Conservation (phyloP, 257 asterid genomes). For the Parsonsia alboflavescens region DNA sequence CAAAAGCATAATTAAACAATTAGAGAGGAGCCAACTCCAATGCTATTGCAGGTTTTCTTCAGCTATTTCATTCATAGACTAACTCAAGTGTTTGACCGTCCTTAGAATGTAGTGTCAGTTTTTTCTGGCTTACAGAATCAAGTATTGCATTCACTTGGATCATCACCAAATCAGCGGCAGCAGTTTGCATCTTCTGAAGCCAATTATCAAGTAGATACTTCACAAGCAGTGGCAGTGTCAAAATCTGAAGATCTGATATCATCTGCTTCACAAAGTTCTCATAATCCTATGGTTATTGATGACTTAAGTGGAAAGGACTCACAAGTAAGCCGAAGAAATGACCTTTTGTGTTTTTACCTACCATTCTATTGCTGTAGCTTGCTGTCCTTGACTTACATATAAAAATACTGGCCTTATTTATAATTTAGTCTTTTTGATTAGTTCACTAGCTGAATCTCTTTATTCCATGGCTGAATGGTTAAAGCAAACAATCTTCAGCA, state of each 20-base stretch:
- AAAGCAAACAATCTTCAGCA: too few species aligned
- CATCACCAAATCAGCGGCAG: slow-evolving; percentile 16
- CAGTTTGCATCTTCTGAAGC: slow-evolving; percentile 7
- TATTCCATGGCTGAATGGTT: too few species aligned
- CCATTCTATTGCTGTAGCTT: background rate
- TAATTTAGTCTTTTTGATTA: background rate
- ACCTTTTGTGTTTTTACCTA: background rate
- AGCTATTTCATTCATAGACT: background rate
- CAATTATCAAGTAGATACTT: slow-evolving; percentile 2
- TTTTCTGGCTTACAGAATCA: background rate
- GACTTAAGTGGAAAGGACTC: slow-evolving; percentile 16
- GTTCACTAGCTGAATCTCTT: too few species aligned
- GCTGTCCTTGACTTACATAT: slow-evolving; percentile 7
- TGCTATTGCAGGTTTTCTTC: background rate
- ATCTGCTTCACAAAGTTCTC: slow-evolving; percentile 10
- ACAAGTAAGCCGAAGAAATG: slow-evolving; percentile 24
- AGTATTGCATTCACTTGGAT: background rate
- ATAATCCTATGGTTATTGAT: slow-evolving; percentile 11
- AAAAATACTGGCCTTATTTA: background rate
- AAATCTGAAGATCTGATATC: slow-evolving; percentile 15
- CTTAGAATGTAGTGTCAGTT: background rate
- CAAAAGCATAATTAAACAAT: background rate
- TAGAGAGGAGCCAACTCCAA: background rate
- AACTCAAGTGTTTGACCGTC: background rate
- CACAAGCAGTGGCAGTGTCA: slow-evolving; percentile 14